Percentiles rank a stretch among this genome's conserved stretches.
These are phyloP conservation scores for Coriaria nepalensis DNA, from an alignment of 306 rosid genomes.

Conservation along the genomic window DNA sequence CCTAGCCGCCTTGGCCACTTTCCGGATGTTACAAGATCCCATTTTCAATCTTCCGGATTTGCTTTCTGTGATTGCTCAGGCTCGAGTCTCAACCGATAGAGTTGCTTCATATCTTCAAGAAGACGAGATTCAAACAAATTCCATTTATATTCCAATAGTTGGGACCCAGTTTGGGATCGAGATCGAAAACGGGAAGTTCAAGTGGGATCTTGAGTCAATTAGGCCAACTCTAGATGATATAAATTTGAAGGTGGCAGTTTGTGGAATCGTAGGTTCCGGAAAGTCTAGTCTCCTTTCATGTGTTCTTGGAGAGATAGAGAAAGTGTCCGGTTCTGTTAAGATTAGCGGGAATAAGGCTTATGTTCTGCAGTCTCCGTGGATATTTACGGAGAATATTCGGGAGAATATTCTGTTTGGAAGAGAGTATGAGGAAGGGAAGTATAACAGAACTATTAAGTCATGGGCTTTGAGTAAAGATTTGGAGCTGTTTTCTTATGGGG, in stretches of 20 bases:
- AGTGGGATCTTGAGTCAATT: constrained; percentile 60
- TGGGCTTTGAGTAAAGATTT: constrained; percentile 84
- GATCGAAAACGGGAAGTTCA: constrained; percentile 62
- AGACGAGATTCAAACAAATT: constrained; percentile 67
- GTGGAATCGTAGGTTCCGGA: constrained; percentile 91
- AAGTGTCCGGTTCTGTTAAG: constrained; percentile 56
- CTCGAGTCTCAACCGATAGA: constrained; percentile 79
- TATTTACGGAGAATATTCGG: constrained; percentile 69
- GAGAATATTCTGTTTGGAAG: constrained; percentile 80
- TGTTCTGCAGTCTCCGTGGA: constrained; percentile 92
- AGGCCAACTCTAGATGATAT: constrained; percentile 49
- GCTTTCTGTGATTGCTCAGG: constrained; percentile 77
- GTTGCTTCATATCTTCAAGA: constrained; percentile 55
- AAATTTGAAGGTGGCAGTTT: constrained; percentile 76
- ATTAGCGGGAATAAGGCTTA: constrained; percentile 88
- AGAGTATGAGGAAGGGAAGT: constrained; percentile 37
- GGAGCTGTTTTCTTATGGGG: constrained; percentile 76
- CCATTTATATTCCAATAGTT: constrained; percentile 40
- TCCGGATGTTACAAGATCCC: constrained; percentile 85
- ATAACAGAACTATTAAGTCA: constrained; percentile 59
- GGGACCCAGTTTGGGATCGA: constrained; percentile 46
- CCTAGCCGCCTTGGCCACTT: constrained; percentile 80
- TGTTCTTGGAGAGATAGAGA: constrained; percentile 71
- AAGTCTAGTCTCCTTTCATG: constrained; percentile 73
- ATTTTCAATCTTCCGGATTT: constrained; percentile 77